Percentiles rank a stretch among this genome's conserved stretches.
phyloP scores from a whole-genome alignment of 2,329 filamentous ascomycete genomes.

The Ceratocystis destructans region DNA sequence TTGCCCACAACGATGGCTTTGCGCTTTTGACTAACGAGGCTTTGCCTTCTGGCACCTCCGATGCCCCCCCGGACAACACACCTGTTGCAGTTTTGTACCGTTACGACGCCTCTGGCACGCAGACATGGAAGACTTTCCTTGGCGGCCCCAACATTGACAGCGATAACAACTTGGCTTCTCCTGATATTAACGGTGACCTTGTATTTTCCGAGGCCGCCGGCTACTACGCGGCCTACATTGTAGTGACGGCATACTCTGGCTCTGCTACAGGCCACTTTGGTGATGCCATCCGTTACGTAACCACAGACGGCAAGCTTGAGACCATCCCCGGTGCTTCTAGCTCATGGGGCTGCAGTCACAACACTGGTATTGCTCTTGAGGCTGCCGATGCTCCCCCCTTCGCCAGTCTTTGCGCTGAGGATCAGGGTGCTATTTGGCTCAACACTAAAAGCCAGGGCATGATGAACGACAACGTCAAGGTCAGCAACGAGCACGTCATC shows the following conservation, averaged over 20 bases:
- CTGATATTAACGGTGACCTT: conserved; percentile 49
- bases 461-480: conserved; percentile 39
- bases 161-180: conserved; percentile 35
- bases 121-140: conserved; percentile 45
- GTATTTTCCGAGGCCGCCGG: conserved; percentile 43
- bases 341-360: conserved; percentile 49
- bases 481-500: conserved; percentile 48
- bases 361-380: conserved; percentile 51
- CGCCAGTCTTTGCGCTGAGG: conserved; percentile 45
- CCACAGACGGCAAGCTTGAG: conserved; percentile 37
- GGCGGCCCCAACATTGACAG: conserved; percentile 42
- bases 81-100: conserved; percentile 47
- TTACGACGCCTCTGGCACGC: conserved; percentile 36
- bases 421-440: conserved; percentile 50
- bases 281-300: conserved; percentile 35
- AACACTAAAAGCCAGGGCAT: conserved; percentile 47
- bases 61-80: conserved; percentile 24
- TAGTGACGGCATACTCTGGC: conserved; percentile 45
- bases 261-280: conserved; percentile 43
- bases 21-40: conserved; percentile 47
- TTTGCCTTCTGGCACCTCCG: conserved; percentile 35
- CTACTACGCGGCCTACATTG: conserved; percentile 48
- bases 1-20: conserved; percentile 51
- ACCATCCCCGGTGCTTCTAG: conserved; percentile 40
- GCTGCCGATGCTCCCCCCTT: conserved; percentile 44